Conservation (phyloP, 2,329 filamentous ascomycete genomes). For the Apiospora phragmitis region DNA sequence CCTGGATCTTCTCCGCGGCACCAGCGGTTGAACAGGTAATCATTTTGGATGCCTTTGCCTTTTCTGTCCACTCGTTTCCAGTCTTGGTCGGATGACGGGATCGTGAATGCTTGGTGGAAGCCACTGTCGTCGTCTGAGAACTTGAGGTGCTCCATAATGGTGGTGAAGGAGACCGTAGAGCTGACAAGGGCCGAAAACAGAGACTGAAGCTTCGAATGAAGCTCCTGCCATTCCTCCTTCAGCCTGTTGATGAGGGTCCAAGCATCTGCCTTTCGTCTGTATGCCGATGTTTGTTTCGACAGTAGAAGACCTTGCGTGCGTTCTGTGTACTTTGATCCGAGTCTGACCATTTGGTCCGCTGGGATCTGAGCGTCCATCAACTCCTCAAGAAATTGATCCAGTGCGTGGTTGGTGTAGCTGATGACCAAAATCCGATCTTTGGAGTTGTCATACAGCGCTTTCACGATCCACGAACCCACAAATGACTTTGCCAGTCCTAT, state of each 20-base stretch:
- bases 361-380: slow-evolving; percentile 60
- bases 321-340: slow-evolving; percentile 59
- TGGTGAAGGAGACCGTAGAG: slow-evolving; percentile 14
- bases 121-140: slow-evolving; percentile 34
- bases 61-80: slow-evolving; percentile 46
- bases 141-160: slow-evolving; percentile 45
- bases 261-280: slow-evolving; percentile 31
- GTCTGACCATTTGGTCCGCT: slow-evolving; percentile 51
- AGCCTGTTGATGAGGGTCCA: slow-evolving; percentile 44
- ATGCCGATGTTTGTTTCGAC: slow-evolving; percentile 19
- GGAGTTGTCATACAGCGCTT: slow-evolving; percentile 52
- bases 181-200: slow-evolving; percentile 19
- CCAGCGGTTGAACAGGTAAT: slow-evolving; percentile 60
- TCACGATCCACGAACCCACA: slow-evolving; percentile 64
- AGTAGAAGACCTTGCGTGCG: slow-evolving; percentile 46
- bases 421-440: slow-evolving; percentile 59
- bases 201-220: slow-evolving; percentile 23
- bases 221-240: slow-evolving; percentile 34
- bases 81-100: slow-evolving; percentile 46
- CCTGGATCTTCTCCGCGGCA: slow-evolving; percentile 44
- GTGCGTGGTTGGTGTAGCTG: slow-evolving; percentile 68
- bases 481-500: slow-evolving; percentile 81
- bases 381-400: slow-evolving; percentile 67
- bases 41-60: slow-evolving; percentile 42
- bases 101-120: slow-evolving; percentile 57